Base-by-base conservation (phyloP, 1,284 basidiomycete species). In the Spongispora temasekensis region DNA sequence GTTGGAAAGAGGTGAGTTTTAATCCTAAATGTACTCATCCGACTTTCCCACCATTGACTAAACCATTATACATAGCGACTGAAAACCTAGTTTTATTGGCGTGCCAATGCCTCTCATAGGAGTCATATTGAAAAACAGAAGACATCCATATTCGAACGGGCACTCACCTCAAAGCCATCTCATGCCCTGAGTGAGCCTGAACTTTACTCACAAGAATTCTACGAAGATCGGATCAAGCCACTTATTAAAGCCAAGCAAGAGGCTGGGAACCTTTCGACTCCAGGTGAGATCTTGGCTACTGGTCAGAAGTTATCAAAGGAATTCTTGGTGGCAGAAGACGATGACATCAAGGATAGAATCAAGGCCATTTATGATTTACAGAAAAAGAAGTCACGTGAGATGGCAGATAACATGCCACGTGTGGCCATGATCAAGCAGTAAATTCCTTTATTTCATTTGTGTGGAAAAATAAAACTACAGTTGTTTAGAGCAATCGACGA, bases 31-130 rank as follows among this genome's bases (percentile, higher is more conserved):
- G n/a, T n/a, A n/a, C n/a, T n/a, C n/a, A n/a, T n/a, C n/a, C n/a
- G n/a, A n/a, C n/a, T n/a, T n/a, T n/a, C n/a, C n/a, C n/a, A n/a
- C n/a, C n/a, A n/a, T n/a, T n/a, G n/a, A n/a, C n/a, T n/a, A n/a
- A n/a, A n/a, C n/a, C n/a, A n/a, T n/a, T n/a, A n/a, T n/a, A 34
- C 34, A 35, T 15, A 59, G 53, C 53, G n/a, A 28, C 35, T 59
- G 7, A 23, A 23, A 9, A 59, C 44, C 3, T 55, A 44, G 57
- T 59, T 59, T 31, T 27, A 32, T n/a, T 59, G 57, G 57, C n/a
- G 25, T 5, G 21, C 53, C 4, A 50, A 50, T 23, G 34, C 19
- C 25, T 59, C 53, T 30, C 13, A 34, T 17, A 27, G 34, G 34
- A 28, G 19, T 28, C 31, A n/a, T 2, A 21, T 55, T 8, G 53